These are phyloP conservation scores for Colletotrichum neosansevieriae DNA, from an alignment of 2,329 filamentous ascomycete genomes.

Conservation along the genomic window DNA sequence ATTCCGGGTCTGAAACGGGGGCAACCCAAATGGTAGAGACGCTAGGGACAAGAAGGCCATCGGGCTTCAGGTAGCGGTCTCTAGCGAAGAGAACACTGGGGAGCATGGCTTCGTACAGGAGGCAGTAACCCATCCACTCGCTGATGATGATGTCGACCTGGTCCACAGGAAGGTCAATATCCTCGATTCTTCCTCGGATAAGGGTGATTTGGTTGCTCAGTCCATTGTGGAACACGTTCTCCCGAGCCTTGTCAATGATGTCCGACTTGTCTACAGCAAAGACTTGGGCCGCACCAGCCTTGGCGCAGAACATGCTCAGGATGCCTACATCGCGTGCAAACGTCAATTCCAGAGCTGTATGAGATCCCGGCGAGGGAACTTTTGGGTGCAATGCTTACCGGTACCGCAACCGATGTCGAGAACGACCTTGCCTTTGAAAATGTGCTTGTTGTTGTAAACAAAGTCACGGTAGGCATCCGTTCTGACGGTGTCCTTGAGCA, in stretches of 20 bases:
- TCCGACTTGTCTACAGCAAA: conserved; percentile 93
- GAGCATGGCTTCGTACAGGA: conserved; percentile 96
- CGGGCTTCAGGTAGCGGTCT: conserved; percentile 84
- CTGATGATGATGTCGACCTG: conserved; percentile 95
- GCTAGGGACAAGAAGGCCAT: conserved; percentile 87
- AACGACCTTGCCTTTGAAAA: conserved; percentile 88
- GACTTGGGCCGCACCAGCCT: conserved; percentile 86
- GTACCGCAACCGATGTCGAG: conserved; percentile 92
- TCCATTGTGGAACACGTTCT: conserved; percentile 86
- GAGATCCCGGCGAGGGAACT: background rate
- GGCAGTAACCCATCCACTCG: conserved; percentile 97
- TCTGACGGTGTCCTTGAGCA: conserved; percentile 90
- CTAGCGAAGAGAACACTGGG: conserved; percentile 90
- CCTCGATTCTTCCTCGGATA: conserved; percentile 88
- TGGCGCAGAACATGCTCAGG: conserved; percentile 93
- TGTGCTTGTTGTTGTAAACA: conserved; percentile 89
- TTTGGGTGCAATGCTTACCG: conserved; percentile 52
- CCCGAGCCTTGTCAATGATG: conserved; percentile 87
- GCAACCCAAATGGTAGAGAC: conserved; percentile 87
- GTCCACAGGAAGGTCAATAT: conserved; percentile 80
- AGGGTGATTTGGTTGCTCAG: conserved; percentile 81
- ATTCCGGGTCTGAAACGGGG: conserved; percentile 82
- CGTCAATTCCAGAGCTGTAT: background rate
- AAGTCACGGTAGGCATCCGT: conserved; percentile 96
- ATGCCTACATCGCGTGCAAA: conserved; percentile 68